These are phyloP conservation scores for Dovyalis caffra DNA, from an alignment of 345 rosid species.

Conservation along the genomic window DNA sequence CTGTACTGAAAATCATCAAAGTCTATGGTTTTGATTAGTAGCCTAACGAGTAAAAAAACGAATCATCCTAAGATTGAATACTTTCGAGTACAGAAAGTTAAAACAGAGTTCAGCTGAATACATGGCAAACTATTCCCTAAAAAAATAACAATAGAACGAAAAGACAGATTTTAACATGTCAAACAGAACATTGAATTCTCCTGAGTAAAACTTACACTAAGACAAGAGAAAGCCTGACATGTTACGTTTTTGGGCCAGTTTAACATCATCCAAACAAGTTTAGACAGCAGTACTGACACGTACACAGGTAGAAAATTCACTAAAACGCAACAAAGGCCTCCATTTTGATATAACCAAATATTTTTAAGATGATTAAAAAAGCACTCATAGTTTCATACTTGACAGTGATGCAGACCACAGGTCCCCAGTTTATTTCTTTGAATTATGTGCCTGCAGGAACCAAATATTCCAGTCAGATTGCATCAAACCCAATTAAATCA, in stretches of 20 bases:
- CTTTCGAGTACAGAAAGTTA: too few species aligned
- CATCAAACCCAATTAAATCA: constrained; percentile 25
- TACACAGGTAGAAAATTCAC: background rate
- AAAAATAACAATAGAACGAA: too few species aligned
- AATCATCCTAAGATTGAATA: too few species aligned
- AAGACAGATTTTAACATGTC: background rate
- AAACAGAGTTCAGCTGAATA: too few species aligned
- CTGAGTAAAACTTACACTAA: background rate
- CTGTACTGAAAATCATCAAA: background rate
- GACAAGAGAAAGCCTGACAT: background rate
- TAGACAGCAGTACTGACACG: background rate
- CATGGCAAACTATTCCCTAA: background rate
- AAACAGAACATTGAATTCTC: background rate
- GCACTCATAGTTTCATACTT: constrained; percentile 50
- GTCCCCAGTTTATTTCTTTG: constrained; percentile 45
- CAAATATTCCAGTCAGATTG: constrained; percentile 61
- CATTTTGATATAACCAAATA: constrained; percentile 19
- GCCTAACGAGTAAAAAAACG: too few species aligned
- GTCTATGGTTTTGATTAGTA: background rate
- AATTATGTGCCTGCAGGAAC: constrained; percentile 99
- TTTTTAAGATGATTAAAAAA: constrained; percentile 26
- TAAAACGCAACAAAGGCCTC: background rate
- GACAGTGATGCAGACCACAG: constrained; percentile 58
- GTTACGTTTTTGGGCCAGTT: background rate
- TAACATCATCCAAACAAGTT: background rate